These are phyloP conservation scores for Solanum rostratum DNA, from an alignment of 257 asterid species.

Conservation along the genomic window DNA sequence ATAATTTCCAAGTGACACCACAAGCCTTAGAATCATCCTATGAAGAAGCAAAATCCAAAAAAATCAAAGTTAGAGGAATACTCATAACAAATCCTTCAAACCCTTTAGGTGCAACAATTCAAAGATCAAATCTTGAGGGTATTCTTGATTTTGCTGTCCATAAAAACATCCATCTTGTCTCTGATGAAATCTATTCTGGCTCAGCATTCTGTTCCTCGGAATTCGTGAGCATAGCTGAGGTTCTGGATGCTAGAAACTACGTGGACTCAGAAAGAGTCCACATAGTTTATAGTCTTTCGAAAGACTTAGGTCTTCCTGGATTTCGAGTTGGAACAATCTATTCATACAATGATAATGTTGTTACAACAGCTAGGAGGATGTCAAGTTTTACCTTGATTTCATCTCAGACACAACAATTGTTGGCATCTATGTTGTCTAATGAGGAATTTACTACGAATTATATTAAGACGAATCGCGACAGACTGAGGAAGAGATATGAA, in stretches of 20 bases:
- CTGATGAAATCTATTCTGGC: slow-evolving; percentile 45
- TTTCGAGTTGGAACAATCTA: slow-evolving; percentile 39
- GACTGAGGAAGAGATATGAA: slow-evolving; percentile 17
- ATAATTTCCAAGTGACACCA: slow-evolving; percentile 22
- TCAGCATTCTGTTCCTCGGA: slow-evolving; percentile 20
- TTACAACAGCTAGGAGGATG: slow-evolving; percentile 39
- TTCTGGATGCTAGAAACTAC: slow-evolving; percentile 14
- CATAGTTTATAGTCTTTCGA: slow-evolving; percentile 37
- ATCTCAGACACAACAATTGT: slow-evolving; percentile 34
- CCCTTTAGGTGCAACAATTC: slow-evolving; percentile 36
- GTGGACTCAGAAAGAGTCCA: slow-evolving; percentile 27
- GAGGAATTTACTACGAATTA: slow-evolving; percentile 13
- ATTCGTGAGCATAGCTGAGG: slow-evolving; percentile 32
- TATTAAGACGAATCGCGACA: slow-evolving; percentile 19
- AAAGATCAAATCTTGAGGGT: slow-evolving; percentile 10
- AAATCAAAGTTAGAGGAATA: slow-evolving; percentile 26
- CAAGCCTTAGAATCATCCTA: slow-evolving; percentile 30
- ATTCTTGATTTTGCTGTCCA: slow-evolving; percentile 19
- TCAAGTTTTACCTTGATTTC: slow-evolving; percentile 40
- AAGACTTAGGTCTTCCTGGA: slow-evolving; percentile 43
- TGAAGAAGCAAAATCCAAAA: slow-evolving; percentile 16
- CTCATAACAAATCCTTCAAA: slow-evolving; percentile 45
- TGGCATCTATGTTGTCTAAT: slow-evolving; percentile 28
- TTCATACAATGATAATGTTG: slow-evolving; percentile 33
- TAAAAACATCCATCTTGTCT: slow-evolving; percentile 34